Base-by-base conservation (phyloP, 129 eudicot genomes). In the Flaveria ramosissima region DNA sequence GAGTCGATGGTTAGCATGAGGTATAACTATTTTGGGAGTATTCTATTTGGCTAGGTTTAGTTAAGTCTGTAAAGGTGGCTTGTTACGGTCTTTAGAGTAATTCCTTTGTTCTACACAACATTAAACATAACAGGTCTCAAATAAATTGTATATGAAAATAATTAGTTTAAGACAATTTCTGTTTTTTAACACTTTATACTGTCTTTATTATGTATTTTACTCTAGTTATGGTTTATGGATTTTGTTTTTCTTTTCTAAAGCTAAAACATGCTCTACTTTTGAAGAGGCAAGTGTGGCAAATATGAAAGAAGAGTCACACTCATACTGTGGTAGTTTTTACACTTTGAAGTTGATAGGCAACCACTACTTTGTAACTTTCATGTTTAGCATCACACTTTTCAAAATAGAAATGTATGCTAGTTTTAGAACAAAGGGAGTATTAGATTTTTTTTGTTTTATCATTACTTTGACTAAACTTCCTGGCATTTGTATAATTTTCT, bases 381-480 rank as follows among this genome's bases (percentile, higher is more conserved):
- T 71, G 45, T 50, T 24, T 50, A 70, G 53, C 53, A 48, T 70
- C 62, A 50, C 61, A 27, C 66, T 2, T 56, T 12, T 41, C 57
- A 30, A 73, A 57, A 73, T 39, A 42, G 57, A 30, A 48, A 51
- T 63, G 14, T 10, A n/a, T 30, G 63, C 21, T 63, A 11, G 15
- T 76, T 16, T 48, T 30, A 48, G 24, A 75, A 45, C 60, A 17
- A 75, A 63, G n/a, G 64, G 61, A n/a, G 61, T 47, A 45, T 48
- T 64, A 50, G 23, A 19, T 64, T 63, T 0, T 51, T 75, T 51
- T 56, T 66, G 43, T 36, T 56, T 2, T 13, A 20, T n/a, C 47
- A 71, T 27, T 20, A 32, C 77, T 30, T 71, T 71, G 72, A 13
- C 72, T 48, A 48, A 78, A 78, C 66, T 46, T 27, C 23, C 24